A percentile compares a stretch with the other conserved stretches of the same genome.
These are phyloP conservation scores for Cercospora zeae-maydis DNA, from an alignment of 2,329 filamentous ascomycete genomes.

Conservation along the genomic window DNA sequence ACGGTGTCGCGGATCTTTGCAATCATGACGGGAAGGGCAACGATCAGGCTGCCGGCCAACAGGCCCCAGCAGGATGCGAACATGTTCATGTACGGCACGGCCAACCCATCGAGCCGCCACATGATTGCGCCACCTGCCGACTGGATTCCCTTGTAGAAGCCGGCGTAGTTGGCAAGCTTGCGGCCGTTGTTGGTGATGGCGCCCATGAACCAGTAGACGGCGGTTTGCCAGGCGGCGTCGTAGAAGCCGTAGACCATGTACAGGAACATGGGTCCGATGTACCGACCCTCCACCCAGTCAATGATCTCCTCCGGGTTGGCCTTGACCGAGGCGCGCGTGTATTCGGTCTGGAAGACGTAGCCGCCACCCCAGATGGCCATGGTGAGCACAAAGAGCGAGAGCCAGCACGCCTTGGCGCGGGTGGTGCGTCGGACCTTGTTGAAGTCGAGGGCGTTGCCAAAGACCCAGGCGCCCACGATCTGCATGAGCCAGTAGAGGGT, in stretches of 20 bases:
- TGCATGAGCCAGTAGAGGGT: constrained; percentile 73
- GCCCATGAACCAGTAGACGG: constrained; percentile 94
- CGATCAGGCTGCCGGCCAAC: constrained; percentile 66
- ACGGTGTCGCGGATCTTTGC: constrained; percentile 78
- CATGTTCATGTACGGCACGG: constrained; percentile 64
- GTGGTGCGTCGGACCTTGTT: constrained; percentile 56
- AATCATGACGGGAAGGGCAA: constrained; percentile 76
- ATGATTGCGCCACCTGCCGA: constrained; percentile 78
- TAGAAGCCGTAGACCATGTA: constrained; percentile 90
- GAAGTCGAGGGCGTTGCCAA: constrained; percentile 68
- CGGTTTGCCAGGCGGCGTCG: constrained; percentile 87
- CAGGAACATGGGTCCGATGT: constrained; percentile 76
- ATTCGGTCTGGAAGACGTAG: constrained; percentile 68
- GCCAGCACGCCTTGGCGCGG: constrained; percentile 64
- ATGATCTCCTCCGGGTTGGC: constrained; percentile 35
- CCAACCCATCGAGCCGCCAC: constrained; percentile 64
- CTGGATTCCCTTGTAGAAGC: constrained; percentile 87
- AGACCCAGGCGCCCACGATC: constrained; percentile 70
- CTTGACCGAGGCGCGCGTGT: constrained; percentile 44
- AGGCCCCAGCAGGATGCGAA: constrained; percentile 76
- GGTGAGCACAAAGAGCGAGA: constrained; percentile 63
- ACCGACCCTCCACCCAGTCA: constrained; percentile 67
- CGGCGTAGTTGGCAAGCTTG: constrained; percentile 86
- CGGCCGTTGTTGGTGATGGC: constrained; percentile 87
- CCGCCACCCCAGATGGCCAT: constrained; percentile 80